phyloP scores from a whole-genome alignment of 352 stramenopile species.

The Globisporangium carolinianum region DNA sequence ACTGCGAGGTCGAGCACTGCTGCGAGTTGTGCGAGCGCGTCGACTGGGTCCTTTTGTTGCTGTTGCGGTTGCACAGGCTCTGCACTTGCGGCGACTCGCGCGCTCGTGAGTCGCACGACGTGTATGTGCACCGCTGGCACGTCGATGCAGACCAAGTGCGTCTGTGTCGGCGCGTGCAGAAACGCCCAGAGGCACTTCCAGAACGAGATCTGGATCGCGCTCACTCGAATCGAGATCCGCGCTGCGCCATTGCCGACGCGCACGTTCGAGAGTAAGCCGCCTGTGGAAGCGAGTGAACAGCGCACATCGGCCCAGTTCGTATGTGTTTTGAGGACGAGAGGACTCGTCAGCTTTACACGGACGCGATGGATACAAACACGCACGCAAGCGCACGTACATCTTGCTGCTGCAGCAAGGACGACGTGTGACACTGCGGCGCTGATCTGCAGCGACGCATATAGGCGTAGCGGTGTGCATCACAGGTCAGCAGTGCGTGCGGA shows the following conservation, averaged over 20 bases:
- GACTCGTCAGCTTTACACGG: not conserved
- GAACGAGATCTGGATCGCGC: slow-evolving; percentile 34
- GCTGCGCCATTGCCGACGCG: slow-evolving; percentile 20
- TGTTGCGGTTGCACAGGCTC: not conserved
- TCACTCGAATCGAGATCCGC: slow-evolving; percentile 34
- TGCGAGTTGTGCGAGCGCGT: not conserved
- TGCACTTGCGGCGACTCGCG: not conserved
- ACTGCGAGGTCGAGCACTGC: slow-evolving; percentile 17
- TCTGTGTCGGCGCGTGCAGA: slow-evolving; percentile 30
- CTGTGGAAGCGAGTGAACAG: slow-evolving; percentile 13
- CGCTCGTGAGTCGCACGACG: slow-evolving; percentile 4
- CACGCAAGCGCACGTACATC: slow-evolving; percentile 2
- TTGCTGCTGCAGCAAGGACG: slow-evolving; percentile 3
- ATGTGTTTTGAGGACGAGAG: not conserved
- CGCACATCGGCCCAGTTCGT: not conserved
- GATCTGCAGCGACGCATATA: slow-evolving; percentile 4
- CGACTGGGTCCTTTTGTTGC: not conserved
- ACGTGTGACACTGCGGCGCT: not conserved
- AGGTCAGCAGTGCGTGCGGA: not conserved
- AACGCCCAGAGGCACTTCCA: slow-evolving; percentile 51
- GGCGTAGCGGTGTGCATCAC: not conserved
- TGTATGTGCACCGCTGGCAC: slow-evolving; percentile 30
- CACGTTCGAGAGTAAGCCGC: slow-evolving; percentile 45
- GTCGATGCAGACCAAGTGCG: slow-evolving; percentile 35
- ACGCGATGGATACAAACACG: not conserved